Evolutionary conservation across 2,329 filamentous ascomycete genomes (phyloP).

Genomic region (Ceratocystis colombiana): DNA sequence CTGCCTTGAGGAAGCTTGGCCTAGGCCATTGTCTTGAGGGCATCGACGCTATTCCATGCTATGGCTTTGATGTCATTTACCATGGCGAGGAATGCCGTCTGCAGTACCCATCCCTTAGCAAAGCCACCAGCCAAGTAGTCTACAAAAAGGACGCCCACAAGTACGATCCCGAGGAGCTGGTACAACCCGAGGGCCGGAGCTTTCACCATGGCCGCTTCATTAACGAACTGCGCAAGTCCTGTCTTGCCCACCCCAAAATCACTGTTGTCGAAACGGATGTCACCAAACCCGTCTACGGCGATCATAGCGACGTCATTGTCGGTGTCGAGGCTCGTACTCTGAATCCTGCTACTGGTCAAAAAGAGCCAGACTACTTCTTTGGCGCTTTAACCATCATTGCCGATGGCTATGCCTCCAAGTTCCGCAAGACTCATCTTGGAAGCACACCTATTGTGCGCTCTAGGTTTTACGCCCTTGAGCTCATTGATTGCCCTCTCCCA

Average conservation of each 20-base stretch:
- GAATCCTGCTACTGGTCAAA: conserved; percentile 45
- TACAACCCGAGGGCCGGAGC: conserved; percentile 57
- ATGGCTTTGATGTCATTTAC: conserved; percentile 83
- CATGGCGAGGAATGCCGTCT: conserved; percentile 63
- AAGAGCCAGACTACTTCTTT: conserved; percentile 68
- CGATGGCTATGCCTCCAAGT: conserved; percentile 87
- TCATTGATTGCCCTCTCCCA: conserved; percentile 77
- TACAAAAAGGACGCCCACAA: conserved; percentile 30
- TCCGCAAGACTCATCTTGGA: conserved; percentile 67
- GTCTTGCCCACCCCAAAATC: conserved; percentile 67
- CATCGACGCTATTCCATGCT: conserved; percentile 74
- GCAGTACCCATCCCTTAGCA: conserved; percentile 61
- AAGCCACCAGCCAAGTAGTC: conserved; percentile 35
- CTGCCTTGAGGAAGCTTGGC: conserved; percentile 69
- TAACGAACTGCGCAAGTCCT: conserved; percentile 65
- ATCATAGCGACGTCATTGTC: conserved; percentile 60
- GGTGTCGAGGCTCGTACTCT: conserved; percentile 68
- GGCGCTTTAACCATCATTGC: conserved; percentile 78
- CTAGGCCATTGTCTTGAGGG: conserved; percentile 71
- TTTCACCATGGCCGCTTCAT: conserved; percentile 98
- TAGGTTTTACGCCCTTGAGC: conserved; percentile 88
- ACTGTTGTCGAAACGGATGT: conserved; percentile 86
- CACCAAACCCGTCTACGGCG: conserved; percentile 60
- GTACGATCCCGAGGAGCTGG: conserved; percentile 34
- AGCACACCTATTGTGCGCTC: conserved; percentile 61